Percentiles rank a stretch among this genome's conserved stretches.
phyloP scores from a whole-genome alignment of 768 basidiomycete genomes.

The Boletus tomentosulus region DNA sequence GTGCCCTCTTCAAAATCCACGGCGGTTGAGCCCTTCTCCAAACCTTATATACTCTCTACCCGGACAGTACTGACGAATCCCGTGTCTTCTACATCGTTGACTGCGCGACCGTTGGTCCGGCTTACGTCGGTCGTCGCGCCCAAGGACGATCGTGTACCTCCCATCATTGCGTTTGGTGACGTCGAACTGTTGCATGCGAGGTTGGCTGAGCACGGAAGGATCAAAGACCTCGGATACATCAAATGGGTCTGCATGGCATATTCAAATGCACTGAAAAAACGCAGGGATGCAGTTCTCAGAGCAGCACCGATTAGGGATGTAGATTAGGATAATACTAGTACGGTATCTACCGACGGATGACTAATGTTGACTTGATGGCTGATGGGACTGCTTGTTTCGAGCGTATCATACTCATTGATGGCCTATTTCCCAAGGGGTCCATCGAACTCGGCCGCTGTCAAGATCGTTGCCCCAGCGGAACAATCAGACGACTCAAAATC shows the following conservation, averaged over 20 bases:
- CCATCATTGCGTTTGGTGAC: conserved; percentile 71
- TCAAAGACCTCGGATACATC: conserved; percentile 58
- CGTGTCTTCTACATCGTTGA: conserved; percentile 20
- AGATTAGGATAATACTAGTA: conserved; percentile 1
- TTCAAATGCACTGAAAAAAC: conserved; percentile 56
- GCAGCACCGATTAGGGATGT: conserved; percentile 9
- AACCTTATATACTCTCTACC: conserved; percentile 51
- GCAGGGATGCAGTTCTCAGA: conserved; percentile 45
- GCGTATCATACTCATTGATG: conserved; percentile 41
- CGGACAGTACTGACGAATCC: conserved; percentile 46
- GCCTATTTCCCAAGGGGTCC: conserved; percentile 62
- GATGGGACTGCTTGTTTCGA: neutral
- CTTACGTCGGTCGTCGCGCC: conserved; percentile 54
- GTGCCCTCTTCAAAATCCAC: conserved; percentile 3
- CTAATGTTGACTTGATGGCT: conserved; percentile 8
- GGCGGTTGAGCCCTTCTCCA: conserved; percentile 28
- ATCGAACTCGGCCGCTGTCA: conserved; percentile 60
- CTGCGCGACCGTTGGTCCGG: conserved; percentile 63
- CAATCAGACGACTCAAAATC: conserved; percentile 39
- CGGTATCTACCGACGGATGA: conserved; percentile 20
- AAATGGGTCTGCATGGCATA: conserved; percentile 75
- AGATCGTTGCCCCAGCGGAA: conserved; percentile 62
- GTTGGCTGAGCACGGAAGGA: conserved; percentile 43
- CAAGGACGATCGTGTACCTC: conserved; percentile 77
- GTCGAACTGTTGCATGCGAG: conserved; percentile 77